Base-by-base conservation (phyloP, 805 yeast genomes). In the Blastobotrys attinorum region DNA sequence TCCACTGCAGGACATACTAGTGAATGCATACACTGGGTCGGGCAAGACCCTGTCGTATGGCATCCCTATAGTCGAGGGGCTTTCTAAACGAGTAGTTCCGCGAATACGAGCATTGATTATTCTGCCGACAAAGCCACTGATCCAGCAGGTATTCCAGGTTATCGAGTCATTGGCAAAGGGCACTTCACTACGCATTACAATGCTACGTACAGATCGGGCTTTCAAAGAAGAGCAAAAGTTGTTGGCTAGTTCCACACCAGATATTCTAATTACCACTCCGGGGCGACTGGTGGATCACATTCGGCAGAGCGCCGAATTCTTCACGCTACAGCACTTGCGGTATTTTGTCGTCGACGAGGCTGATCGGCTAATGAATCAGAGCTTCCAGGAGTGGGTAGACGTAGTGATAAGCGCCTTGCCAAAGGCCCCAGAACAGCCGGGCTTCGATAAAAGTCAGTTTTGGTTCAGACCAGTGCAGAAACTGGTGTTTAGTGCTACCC, bases 1-100 rank as follows among this genome's bases (percentile, higher is more conserved):
- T 45, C 55, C 61, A 8, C 48, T 47, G 51, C 60, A 48, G 1
- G 95, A 92, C 62, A 62, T 88, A 16, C 67, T 90, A 37, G 95
- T 90, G 4, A 89, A 90, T 62, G 95, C 98, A 1, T 77, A 94
- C 8, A 90, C 98, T 0, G 98, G 98, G 35, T 83, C 95, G 0
- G 98, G 98, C 56, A 90, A 90, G 59, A 90, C 98, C 0, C 67
- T 92, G 43, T 94, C 96, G 2, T 90, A 90, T 57, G 71, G 79
- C 40, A 71, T 90, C 2, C 97, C 98, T 1, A 73, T 92, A 5
- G 70, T 92, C 2, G 88, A 89, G 48, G 65, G 77, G 2, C 67
- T 90, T 42, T 65, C 70, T 13, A 62, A 65, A 6, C 72, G 96
- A 45, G 66, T 73, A 1, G 87, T 87, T 2, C 89, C 94, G 1